Conservation (phyloP, 2,329 filamentous ascomycete genomes). For the Epichloe gansuensis region DNA sequence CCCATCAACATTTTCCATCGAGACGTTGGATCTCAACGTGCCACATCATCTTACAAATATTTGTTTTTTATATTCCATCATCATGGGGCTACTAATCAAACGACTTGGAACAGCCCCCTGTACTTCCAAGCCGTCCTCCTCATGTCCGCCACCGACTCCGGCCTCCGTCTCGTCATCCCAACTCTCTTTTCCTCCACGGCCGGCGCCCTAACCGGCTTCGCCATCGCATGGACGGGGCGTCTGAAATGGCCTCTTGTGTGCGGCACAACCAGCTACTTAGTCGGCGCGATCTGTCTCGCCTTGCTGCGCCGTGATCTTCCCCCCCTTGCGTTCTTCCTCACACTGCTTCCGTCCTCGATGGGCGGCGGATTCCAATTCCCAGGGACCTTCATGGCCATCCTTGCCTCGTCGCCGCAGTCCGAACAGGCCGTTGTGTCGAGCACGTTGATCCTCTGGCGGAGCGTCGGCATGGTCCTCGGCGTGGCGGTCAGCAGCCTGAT, state of each 20-base stretch:
- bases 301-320: slow-evolving; percentile 39
- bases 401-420: slow-evolving; percentile 43
- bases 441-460: slow-evolving; percentile 59
- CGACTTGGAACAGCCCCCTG: slow-evolving; percentile 36
- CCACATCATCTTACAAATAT: background rate
- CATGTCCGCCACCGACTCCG: slow-evolving; percentile 55
- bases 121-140: slow-evolving; percentile 67
- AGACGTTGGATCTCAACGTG: no score
- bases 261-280: slow-evolving; percentile 34
- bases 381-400: slow-evolving; percentile 47
- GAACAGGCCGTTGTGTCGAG: slow-evolving; percentile 58
- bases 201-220: slow-evolving; percentile 47
- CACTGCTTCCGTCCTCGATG: slow-evolving; percentile 41
- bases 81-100: no score
- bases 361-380: slow-evolving; percentile 55
- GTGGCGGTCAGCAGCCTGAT: slow-evolving; percentile 58
- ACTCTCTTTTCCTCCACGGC: slow-evolving; percentile 41
- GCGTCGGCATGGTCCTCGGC: slow-evolving; percentile 60
- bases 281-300: slow-evolving; percentile 38
- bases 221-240: slow-evolving; percentile 45
- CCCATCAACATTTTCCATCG: no score
- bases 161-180: slow-evolving; percentile 56
- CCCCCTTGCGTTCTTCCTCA: slow-evolving; percentile 39
- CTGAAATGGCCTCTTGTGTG: slow-evolving; percentile 46
- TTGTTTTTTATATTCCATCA: background rate